Evolutionary conservation across 176 grass and related monocot genomes (phyloP), one percentile per base, ranked within the genome.

Genomic region (Pontederia paniculata): DNA sequence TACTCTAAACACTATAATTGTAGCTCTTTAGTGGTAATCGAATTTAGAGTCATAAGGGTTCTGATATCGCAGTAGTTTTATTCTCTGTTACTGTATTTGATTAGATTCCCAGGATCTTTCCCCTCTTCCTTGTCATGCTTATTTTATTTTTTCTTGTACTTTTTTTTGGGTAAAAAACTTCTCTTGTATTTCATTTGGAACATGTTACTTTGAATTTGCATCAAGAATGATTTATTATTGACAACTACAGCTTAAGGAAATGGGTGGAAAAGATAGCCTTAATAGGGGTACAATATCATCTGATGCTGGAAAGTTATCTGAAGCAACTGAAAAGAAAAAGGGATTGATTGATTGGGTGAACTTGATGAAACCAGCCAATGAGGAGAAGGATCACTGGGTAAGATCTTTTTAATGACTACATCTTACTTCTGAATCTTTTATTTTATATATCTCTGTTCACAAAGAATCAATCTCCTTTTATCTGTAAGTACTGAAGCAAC

Each of bases 331-430:
- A 21, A 86, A 72, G 68, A 90, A 65, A 73, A 97, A 84, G 71
- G 79, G 67, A 73, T 88, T 97, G 37, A 74, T 78, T 74, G 82
- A 83, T 50, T 97, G 82, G 91, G 73, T 79, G 79, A 97, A 87
- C 77, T 74, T 97, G 48, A 79, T 90, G 54, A 97, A 97, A 72
- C 86, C 91, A n/a, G 60, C 74, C 50, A 97, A 71, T 54, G 86
- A 97, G 77, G 91, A 97, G 59, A 97, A 97, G 67, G 91, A 97
- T 48, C 91, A 97, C 51, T 97, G 91, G 91, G 91, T 97, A 74
- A 60, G 70, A 15, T 50, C 16, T 58, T 52, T 17, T 13, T 51
- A 50, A 17, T 9, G 16, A 12, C 12, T 19, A 13, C 25, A 9
- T 18, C 20, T 9, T 54, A 42, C 13, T 68, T 53, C 54, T 54